These are phyloP conservation scores for Emergomyces orientalis DNA, from an alignment of 2,329 filamentous ascomycete genomes.

Conservation along the genomic window DNA sequence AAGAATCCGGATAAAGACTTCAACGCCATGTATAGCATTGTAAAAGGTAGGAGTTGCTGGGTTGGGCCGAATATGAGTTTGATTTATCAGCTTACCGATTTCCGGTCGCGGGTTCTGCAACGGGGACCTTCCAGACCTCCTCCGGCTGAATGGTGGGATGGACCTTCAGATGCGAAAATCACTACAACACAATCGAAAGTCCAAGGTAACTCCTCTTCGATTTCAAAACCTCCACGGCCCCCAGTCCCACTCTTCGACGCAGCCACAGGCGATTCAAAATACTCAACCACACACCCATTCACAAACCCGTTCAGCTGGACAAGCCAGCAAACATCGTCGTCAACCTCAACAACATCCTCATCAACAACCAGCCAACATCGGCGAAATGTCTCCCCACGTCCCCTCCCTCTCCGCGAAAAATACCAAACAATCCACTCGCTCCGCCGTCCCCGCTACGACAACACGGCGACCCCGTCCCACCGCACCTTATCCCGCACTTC, in stretches of 20 bases:
- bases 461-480: neutral
- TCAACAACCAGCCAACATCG: conserved; percentile 16
- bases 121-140: conserved; percentile 24
- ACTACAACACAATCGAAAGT: neutral
- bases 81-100: conserved; percentile 59
- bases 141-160: conserved; percentile 30
- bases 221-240: conserved; percentile 3
- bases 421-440: conserved; percentile 20
- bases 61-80: conserved; percentile 61
- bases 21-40: conserved; percentile 55
- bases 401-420: conserved; percentile 32
- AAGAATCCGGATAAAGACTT: conserved; percentile 54
- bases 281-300: conserved; percentile 10
- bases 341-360: conserved; percentile 8
- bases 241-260: conserved; percentile 3
- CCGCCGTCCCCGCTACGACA: conserved; percentile 12
- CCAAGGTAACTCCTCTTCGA: neutral
- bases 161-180: conserved; percentile 18
- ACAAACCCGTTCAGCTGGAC: conserved; percentile 13
- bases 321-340: conserved; percentile 11
- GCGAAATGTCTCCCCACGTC: conserved; percentile 28
- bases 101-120: conserved; percentile 38
- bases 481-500: conserved; percentile 16
- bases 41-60: conserved; percentile 57
- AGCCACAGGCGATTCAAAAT: neutral